phyloP scores from a whole-genome alignment of 2,329 filamentous ascomycete genomes.

The Xylogone sp. region DNA sequence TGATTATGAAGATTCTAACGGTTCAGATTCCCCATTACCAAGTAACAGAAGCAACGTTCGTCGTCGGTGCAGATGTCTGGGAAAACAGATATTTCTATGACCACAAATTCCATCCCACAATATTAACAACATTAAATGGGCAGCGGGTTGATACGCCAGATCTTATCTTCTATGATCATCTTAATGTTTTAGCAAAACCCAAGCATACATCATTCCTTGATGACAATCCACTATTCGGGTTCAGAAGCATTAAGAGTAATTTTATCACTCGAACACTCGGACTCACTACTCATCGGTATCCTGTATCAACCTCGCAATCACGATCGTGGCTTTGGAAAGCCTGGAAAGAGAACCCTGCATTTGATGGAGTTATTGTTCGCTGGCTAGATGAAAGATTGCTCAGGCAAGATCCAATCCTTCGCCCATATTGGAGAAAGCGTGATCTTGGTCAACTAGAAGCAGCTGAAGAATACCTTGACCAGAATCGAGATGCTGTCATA shows the following conservation, averaged over 20 bases:
- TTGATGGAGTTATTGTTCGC: conserved; percentile 42
- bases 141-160: conserved; percentile 45
- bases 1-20: not conserved
- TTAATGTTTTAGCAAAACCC: conserved; percentile 39
- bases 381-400: conserved; percentile 44
- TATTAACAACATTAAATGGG: conserved; percentile 46
- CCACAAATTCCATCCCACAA: conserved; percentile 44
- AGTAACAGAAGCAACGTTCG: conserved; percentile 50
- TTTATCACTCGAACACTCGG: conserved; percentile 30
- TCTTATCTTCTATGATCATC: conserved; percentile 47
- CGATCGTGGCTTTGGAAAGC: conserved; percentile 43
- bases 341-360: conserved; percentile 39
- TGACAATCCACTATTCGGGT: conserved; percentile 49
- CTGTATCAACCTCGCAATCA: conserved; percentile 38
- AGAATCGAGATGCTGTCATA: conserved; percentile 28
- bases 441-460: conserved; percentile 33
- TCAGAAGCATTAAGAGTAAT: conserved; percentile 30
- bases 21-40: conserved; percentile 45
- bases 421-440: conserved; percentile 35
- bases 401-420: conserved; percentile 35
- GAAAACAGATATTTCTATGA: conserved; percentile 46
- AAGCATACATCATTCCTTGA: conserved; percentile 38
- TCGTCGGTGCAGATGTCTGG: conserved; percentile 47
- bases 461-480: conserved; percentile 38
- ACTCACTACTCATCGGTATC: conserved; percentile 32